phyloP scores from a whole-genome alignment of 208 protist species.

The Trypanosoma rangeli region DNA sequence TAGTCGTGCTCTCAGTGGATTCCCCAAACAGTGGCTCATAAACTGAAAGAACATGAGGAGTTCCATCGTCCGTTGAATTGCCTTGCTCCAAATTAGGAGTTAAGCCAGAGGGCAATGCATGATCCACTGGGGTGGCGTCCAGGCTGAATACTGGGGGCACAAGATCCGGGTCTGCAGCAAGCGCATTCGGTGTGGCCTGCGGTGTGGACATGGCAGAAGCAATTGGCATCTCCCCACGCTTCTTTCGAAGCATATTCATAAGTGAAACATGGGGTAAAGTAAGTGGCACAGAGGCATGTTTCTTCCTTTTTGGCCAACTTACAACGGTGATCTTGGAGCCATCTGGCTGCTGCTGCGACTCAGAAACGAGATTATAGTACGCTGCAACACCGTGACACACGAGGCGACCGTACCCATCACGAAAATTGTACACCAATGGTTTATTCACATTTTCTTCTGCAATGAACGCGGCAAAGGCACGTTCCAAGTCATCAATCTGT shows the following conservation, averaged over 20 bases:
- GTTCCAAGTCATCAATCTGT: slow-evolving; percentile 83
- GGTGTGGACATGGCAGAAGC: slow-evolving; percentile 34
- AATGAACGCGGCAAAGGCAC: slow-evolving; percentile 59
- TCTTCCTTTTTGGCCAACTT: slow-evolving; percentile 52
- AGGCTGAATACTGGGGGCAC: slow-evolving; percentile 6
- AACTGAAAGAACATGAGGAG: not conserved
- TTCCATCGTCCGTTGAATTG: not conserved
- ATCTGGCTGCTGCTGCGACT: slow-evolving; percentile 47
- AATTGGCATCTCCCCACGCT: slow-evolving; percentile 45
- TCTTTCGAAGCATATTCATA: slow-evolving; percentile 53
- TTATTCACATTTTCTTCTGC: slow-evolving; percentile 39
- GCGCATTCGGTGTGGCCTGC: slow-evolving; percentile 39
- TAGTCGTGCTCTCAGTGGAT: not conserved
- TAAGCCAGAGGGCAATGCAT: not conserved
- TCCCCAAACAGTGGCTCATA: slow-evolving; percentile 1
- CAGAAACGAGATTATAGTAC: slow-evolving; percentile 77
- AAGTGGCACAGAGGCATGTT: slow-evolving; percentile 30
- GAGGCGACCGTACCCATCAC: slow-evolving; percentile 84
- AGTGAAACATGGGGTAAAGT: slow-evolving; percentile 59
- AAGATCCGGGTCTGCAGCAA: not conserved
- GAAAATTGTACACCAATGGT: slow-evolving; percentile 68
- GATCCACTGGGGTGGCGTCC: not conserved
- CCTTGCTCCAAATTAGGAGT: not conserved
- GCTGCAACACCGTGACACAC: slow-evolving; percentile 85
- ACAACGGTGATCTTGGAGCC: slow-evolving; percentile 77